Evolutionary conservation across 306 rosid species (phyloP).

Genomic region (Acacia melanoxylon): DNA sequence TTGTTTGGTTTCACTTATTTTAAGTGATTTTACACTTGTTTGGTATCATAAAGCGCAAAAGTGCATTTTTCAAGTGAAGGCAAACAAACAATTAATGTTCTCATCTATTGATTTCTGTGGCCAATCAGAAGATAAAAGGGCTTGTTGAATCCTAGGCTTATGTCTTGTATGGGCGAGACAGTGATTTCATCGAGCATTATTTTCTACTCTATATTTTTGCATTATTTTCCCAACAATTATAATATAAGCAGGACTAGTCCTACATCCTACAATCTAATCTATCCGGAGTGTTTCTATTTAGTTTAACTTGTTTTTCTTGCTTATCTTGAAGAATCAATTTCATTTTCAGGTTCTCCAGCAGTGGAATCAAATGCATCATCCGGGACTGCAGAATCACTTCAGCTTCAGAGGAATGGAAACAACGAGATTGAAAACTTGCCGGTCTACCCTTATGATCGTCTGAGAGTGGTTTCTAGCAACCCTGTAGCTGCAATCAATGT

Average conservation of each 20-base stretch:
- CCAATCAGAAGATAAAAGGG: not conserved
- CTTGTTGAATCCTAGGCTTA: not conserved
- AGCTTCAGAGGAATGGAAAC: slow-evolving; percentile 41
- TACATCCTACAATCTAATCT: not conserved
- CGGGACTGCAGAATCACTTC: slow-evolving; percentile 29
- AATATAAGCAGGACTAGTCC: not conserved
- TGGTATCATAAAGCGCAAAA: too few relatives aligned
- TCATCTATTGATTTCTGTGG: not conserved
- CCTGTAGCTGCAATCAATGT: slow-evolving; percentile 65
- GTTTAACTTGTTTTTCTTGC: not conserved
- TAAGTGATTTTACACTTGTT: too few relatives aligned
- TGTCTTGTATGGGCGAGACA: not conserved
- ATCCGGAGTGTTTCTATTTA: not conserved
- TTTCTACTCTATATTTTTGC: not conserved
- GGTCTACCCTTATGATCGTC: slow-evolving; percentile 67
- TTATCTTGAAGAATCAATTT: slow-evolving; percentile 33
- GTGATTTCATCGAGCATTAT: not conserved
- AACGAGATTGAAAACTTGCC: slow-evolving; percentile 31
- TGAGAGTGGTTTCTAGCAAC: slow-evolving; percentile 62
- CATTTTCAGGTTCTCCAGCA: slow-evolving; percentile 45
- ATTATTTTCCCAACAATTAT: not conserved
- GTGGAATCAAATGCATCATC: slow-evolving; percentile 34
- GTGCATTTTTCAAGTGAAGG: too few relatives aligned
- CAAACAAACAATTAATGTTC: not conserved
- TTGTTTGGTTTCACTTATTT: too few relatives aligned